Percentiles rank a stretch among this genome's conserved stretches.
Conservation (phyloP, 306 rosid genomes). For the Oemleria cerasiformis region DNA sequence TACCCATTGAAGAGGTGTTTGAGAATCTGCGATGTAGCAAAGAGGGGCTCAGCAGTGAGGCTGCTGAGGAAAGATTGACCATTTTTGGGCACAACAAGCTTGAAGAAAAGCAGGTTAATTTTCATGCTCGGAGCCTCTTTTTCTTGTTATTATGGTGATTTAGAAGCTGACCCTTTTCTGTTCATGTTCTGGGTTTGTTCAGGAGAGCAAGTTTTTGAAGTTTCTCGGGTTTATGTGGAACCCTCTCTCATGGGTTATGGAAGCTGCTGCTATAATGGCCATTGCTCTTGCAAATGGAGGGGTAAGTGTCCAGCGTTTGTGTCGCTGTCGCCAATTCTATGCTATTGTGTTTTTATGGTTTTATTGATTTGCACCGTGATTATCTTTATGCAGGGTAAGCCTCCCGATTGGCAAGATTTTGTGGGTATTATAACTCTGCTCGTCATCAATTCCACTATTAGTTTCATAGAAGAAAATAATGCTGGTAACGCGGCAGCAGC, state of each 20-base stretch:
- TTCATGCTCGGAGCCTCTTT: background rate
- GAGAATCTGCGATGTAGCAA: constrained; percentile 95
- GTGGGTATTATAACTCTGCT: constrained; percentile 94
- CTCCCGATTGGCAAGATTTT: constrained; percentile 99
- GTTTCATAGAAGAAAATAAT: constrained; percentile 97
- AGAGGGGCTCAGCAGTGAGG: constrained; percentile 80
- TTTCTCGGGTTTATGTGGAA: constrained; percentile 99
- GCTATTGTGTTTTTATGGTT: constrained; percentile 8
- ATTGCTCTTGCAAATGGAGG: constrained; percentile 99
- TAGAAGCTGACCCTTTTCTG: background rate
- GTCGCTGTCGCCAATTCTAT: constrained; percentile 12
- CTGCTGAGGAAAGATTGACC: constrained; percentile 82
- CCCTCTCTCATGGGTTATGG: constrained; percentile 99
- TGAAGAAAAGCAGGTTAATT: constrained; percentile 73
- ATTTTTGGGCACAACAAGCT: constrained; percentile 96
- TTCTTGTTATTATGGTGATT: constrained; percentile 10
- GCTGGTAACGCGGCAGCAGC: constrained; percentile 99
- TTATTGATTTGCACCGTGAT: background rate
- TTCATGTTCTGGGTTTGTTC: constrained; percentile 31
- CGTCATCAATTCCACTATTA: constrained; percentile 88
- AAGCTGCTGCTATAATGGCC: constrained; percentile 98
- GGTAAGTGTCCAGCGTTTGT: constrained; percentile 42
- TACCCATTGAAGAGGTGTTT: constrained; percentile 93
- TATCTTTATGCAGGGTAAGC: constrained; percentile 60
- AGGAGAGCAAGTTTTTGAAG: constrained; percentile 90